A percentile compares a stretch with the other conserved stretches of the same genome.
Evolutionary conservation across 2,329 filamentous ascomycete genomes (phyloP).

Genomic region (Magnaporthiopsis rhizophila): DNA sequence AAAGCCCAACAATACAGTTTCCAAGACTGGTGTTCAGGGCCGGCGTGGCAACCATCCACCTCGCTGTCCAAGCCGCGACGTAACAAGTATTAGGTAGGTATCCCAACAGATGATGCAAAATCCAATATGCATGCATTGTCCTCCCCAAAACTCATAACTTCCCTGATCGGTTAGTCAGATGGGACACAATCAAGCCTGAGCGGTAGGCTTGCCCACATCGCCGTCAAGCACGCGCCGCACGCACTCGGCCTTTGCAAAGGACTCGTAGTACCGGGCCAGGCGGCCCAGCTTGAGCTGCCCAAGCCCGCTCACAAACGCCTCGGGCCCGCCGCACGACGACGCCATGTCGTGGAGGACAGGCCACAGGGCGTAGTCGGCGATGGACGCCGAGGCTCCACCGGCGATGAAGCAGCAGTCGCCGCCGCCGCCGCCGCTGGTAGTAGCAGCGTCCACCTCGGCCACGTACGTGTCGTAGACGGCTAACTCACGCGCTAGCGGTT

Average conservation of each 20-base stretch:
- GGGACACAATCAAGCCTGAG: background rate
- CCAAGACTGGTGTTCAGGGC: background rate
- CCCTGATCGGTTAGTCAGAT: background rate
- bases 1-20: background rate
- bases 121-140: too few relatives aligned
- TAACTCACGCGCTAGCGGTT: slow-evolving; percentile 25
- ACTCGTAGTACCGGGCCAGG: slow-evolving; percentile 31
- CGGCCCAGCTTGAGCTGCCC: slow-evolving; percentile 16
- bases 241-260: slow-evolving; percentile 16
- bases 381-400: slow-evolving; percentile 25
- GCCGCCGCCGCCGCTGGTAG: slow-evolving; percentile 9
- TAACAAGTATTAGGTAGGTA: too few relatives aligned
- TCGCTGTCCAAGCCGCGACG: too few relatives aligned
- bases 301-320: slow-evolving; percentile 18
- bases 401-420: slow-evolving; percentile 31
- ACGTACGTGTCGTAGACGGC: slow-evolving; percentile 32
- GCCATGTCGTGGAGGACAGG: slow-evolving; percentile 43
- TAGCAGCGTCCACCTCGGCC: slow-evolving; percentile 16
- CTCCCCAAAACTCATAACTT: background rate
- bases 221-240: slow-evolving; percentile 10
- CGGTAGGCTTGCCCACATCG: background rate
- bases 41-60: background rate
- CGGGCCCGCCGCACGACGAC: slow-evolving; percentile 21
- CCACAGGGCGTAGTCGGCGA: slow-evolving; percentile 51
- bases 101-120: background rate